phyloP scores from a whole-genome alignment of 2,329 filamentous ascomycete genomes.

The Pseudogymnoascus sp. region DNA sequence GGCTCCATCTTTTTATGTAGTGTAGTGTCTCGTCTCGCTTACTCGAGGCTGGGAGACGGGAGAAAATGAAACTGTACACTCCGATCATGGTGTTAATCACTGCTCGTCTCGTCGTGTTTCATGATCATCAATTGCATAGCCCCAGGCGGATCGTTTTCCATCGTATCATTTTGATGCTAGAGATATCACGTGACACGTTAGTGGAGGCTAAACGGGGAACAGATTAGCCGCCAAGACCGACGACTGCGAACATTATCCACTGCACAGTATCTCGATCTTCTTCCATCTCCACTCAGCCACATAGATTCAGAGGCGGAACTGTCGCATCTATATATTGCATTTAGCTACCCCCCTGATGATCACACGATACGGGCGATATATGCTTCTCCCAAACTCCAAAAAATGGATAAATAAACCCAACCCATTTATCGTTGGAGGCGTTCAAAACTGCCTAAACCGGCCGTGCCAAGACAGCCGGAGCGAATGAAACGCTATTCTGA shows the following conservation, averaged over 20 bases:
- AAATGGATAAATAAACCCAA: background rate
- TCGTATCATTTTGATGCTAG: background rate
- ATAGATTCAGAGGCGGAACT: background rate
- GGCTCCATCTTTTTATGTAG: constrained; percentile 15
- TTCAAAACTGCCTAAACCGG: background rate
- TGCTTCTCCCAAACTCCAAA: background rate
- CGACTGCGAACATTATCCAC: background rate
- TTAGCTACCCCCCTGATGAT: background rate
- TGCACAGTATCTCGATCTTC: background rate
- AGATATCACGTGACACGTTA: background rate
- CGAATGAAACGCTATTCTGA: background rate
- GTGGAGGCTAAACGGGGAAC: background rate
- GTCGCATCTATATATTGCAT: constrained; percentile 3
- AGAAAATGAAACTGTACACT: background rate
- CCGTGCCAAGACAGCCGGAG: background rate
- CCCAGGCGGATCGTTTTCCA: background rate
- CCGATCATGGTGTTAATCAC: background rate
- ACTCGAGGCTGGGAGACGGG: background rate
- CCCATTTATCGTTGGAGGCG: background rate
- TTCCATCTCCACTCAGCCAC: background rate
- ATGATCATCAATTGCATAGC: background rate
- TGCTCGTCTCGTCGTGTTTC: background rate
- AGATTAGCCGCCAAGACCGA: background rate
- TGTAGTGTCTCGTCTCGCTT: background rate
- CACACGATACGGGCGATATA: background rate